Percentiles rank a stretch among this genome's conserved stretches.
phyloP scores from a whole-genome alignment of 1,284 basidiomycete genomes.

The Tausonia pullulans region DNA sequence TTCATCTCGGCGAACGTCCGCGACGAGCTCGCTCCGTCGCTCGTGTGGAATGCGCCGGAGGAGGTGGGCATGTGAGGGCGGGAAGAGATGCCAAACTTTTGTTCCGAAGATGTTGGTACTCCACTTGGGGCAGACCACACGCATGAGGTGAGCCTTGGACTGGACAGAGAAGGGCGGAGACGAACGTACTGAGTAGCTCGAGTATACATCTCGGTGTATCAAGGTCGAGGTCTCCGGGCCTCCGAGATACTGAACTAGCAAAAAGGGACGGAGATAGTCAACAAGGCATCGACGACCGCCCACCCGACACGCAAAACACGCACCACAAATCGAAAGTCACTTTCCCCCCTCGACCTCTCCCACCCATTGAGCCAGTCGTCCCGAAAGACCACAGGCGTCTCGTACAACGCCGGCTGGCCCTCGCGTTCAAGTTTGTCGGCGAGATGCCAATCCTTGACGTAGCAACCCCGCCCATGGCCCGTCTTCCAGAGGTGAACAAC shows the following conservation, averaged over 20 bases:
- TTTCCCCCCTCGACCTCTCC: constrained; percentile 19
- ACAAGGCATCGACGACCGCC: not conserved
- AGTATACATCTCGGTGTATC: constrained; percentile 44
- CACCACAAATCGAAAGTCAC: constrained; percentile 31
- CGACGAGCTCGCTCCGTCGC: constrained; percentile 22
- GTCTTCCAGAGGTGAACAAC: constrained; percentile 35
- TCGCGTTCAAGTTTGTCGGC: constrained; percentile 28
- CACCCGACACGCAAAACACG: not conserved
- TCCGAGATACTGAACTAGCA: constrained; percentile 33
- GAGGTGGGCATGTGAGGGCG: constrained; percentile 32
- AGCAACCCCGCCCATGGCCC: constrained; percentile 27
- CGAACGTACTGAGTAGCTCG: constrained; percentile 36
- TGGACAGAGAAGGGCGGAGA: no score
- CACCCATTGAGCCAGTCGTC: constrained; percentile 44
- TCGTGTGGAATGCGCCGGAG: constrained; percentile 22
- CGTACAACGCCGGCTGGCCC: constrained; percentile 34
- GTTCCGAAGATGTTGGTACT: constrained; percentile 44
- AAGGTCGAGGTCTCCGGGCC: constrained; percentile 36
- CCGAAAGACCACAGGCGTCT: constrained; percentile 36
- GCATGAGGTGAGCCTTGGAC: no score
- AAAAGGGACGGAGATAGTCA: no score
- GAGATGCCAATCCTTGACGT: constrained; percentile 49
- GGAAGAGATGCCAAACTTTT: constrained; percentile 45
- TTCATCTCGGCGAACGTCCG: constrained; percentile 31
- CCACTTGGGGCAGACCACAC: constrained; percentile 27